A percentile compares a stretch with the other conserved stretches of the same genome.
phyloP scores from a whole-genome alignment of 352 stramenopile genomes.

The Pythium dissimile region DNA sequence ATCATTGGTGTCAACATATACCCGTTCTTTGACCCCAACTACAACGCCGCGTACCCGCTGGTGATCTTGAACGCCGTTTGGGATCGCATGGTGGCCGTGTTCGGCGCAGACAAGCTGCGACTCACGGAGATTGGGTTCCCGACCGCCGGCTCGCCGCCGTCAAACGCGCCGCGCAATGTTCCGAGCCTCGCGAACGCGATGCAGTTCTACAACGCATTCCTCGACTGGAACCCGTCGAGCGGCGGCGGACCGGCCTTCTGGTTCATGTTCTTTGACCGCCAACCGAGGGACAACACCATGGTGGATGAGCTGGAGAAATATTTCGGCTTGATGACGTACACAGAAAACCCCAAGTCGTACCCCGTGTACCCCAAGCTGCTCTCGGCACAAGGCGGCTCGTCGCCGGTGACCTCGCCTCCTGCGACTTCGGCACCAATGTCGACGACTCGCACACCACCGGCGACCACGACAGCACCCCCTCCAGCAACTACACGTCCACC shows the following conservation, averaged over 20 bases:
- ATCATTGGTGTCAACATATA: slow-evolving; percentile 84
- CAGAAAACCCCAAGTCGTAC: slow-evolving; percentile 35
- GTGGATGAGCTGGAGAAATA: slow-evolving; percentile 51
- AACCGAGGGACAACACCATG: slow-evolving; percentile 47
- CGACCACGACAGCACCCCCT: slow-evolving; percentile 8
- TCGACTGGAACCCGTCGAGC: slow-evolving; percentile 49
- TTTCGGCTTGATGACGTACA: slow-evolving; percentile 70
- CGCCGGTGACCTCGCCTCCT: not conserved
- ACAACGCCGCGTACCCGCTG: slow-evolving; percentile 38
- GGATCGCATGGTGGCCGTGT: slow-evolving; percentile 48
- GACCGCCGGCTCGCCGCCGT: slow-evolving; percentile 33
- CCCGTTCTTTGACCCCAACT: slow-evolving; percentile 66
- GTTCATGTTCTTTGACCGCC: slow-evolving; percentile 80
- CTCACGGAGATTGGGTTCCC: slow-evolving; percentile 68
- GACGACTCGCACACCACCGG: not conserved
- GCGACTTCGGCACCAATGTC: not conserved
- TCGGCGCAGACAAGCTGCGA: slow-evolving; percentile 46
- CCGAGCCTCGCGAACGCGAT: slow-evolving; percentile 48
- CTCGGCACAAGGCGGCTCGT: slow-evolving; percentile 1
- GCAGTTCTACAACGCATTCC: slow-evolving; percentile 56
- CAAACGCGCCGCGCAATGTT: slow-evolving; percentile 36
- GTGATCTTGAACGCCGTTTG: slow-evolving; percentile 56
- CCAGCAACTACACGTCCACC: slow-evolving; percentile 2
- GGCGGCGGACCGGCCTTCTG: slow-evolving; percentile 62
- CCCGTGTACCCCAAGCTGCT: slow-evolving; percentile 35